phyloP scores from a whole-genome alignment of 352 stramenopile species.

The Pythium scleroteichum region DNA sequence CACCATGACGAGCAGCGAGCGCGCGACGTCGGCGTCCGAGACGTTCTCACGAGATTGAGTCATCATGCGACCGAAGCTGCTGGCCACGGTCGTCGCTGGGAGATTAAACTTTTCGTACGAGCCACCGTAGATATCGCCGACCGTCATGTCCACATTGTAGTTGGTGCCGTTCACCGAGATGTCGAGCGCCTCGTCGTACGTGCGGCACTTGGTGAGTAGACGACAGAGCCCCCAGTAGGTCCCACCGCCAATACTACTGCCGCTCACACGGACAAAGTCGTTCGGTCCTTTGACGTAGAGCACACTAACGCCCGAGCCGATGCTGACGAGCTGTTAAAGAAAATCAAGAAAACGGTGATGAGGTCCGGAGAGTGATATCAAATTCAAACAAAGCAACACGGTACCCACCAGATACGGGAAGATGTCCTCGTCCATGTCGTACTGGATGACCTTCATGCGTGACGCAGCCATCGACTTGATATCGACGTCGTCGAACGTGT shows the following conservation, averaged over 20 bases:
- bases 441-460: constrained; percentile 76
- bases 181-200: constrained; percentile 85
- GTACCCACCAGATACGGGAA: constrained; percentile 80
- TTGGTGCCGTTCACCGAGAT: constrained; percentile 80
- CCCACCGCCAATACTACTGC: constrained; percentile 97
- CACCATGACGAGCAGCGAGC: constrained; percentile 98
- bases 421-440: constrained; percentile 75
- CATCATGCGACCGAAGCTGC: constrained; percentile 96
- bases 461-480: constrained; percentile 74
- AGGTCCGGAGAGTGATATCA: no score
- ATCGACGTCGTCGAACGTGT: constrained; percentile 95
- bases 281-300: constrained; percentile 92
- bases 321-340: constrained; percentile 90
- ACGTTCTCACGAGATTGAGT: constrained; percentile 64
- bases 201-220: constrained; percentile 89
- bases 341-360: not conserved
- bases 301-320: constrained; percentile 98
- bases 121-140: constrained; percentile 99
- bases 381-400: no score
- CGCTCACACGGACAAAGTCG: constrained; percentile 97
- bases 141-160: constrained; percentile 95
- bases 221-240: constrained; percentile 99
- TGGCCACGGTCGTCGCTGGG: constrained; percentile 91
- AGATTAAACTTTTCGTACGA: constrained; percentile 95
- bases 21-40: constrained; percentile 95